Base-by-base conservation (phyloP, 2,329 filamentous ascomycete species). In the Ascochyta fabae region DNA sequence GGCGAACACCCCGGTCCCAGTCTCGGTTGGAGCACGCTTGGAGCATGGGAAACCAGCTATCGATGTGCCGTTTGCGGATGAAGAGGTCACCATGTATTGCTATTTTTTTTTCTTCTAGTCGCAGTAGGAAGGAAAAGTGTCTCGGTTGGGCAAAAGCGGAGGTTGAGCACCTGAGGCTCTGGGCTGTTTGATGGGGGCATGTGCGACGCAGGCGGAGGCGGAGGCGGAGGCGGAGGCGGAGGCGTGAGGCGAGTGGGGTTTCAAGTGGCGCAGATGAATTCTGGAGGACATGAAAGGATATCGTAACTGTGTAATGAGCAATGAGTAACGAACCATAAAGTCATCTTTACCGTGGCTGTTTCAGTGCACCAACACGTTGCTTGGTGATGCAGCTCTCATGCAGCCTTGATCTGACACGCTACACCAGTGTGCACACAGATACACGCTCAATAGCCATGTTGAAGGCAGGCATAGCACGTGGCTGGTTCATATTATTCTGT, bases 221-320 rank as follows among this genome's bases (percentile, higher is more conserved):
- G 19, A 26, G 24, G 24, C 24, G 24, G n/a, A n/a, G n/a, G 34
- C 22, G 29, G 19, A 19, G 19, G 19, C 19, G 19, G 19, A 26
- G 24, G 24, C 24, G 24, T 47, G 47, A 41, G 24, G 47, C 53
- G 46, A 33, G 15, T 43, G 26, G 33, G 36, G 53, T 56, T 56
- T 56, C 53, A 42, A 27, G 42, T 42, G 48, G 53, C 42, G 47
- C 38, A 43, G 43, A 50, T 33, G 13, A 24, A 31, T 12, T 23
- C 24, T 26, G 24, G 24, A 26, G 24, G 24, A 6, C 6, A 26
- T 19, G 19, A 3, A 19, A 19, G 2, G 19, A 19, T 19, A 19
- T 3, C 2, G 19, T 31, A 31, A 13, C 29, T 31, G 29, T 31
- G 29, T 31, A 31, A 31, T 31, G 12, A 13, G 19, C 19, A 19